Percentiles rank a stretch among this genome's conserved stretches.
Evolutionary conservation across 345 rosid genomes (phyloP).

Genomic region (Citrus glauca): DNA sequence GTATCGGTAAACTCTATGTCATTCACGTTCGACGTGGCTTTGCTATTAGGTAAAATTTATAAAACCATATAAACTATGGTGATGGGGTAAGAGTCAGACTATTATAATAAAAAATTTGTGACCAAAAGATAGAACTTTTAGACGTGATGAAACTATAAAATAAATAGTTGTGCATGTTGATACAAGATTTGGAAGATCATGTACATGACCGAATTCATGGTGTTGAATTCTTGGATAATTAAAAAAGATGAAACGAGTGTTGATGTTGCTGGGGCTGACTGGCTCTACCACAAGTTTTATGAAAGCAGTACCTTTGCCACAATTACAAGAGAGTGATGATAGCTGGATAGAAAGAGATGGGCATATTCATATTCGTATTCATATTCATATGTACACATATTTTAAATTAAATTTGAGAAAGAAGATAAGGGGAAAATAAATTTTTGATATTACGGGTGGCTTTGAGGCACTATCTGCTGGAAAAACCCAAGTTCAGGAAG

Average conservation of each 20-base stretch:
- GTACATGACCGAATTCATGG: neutral
- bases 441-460: neutral
- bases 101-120: neutral
- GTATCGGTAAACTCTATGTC: neutral
- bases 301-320: slow-evolving; percentile 21
- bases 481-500: neutral
- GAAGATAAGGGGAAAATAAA: neutral
- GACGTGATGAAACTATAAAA: neutral
- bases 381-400: neutral
- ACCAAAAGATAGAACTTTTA: neutral
- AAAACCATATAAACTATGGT: neutral
- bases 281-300: slow-evolving; percentile 16
- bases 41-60: neutral
- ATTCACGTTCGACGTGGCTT: neutral
- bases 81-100: neutral
- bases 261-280: neutral
- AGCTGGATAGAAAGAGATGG: neutral
- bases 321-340: slow-evolving; percentile 19
- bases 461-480: neutral
- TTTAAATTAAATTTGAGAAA: neutral
- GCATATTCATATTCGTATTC: neutral
- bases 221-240: neutral
- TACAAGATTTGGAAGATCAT: neutral
- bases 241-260: neutral
- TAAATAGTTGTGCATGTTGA: neutral